phyloP scores from a whole-genome alignment of 441 rosid genomes.

The Capsella rubella region DNA sequence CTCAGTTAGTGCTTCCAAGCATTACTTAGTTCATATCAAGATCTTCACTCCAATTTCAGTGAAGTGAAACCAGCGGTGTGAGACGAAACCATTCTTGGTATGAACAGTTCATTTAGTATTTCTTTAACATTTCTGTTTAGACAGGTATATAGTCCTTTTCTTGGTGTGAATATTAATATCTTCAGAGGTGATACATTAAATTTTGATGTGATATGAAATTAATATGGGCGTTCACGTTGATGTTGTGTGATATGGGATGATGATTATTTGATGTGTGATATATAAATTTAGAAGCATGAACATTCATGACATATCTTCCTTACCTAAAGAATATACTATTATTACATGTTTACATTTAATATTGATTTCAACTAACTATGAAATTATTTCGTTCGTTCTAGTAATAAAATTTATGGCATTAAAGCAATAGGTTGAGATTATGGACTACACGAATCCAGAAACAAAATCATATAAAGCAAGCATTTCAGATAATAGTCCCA shows the following conservation, averaged over 20 bases:
- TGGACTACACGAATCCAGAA: slow-evolving; percentile 31
- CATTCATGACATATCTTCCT: slow-evolving; percentile 26
- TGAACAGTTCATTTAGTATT: slow-evolving; percentile 4
- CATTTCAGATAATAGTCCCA: slow-evolving; percentile 5
- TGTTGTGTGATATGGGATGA: slow-evolving; percentile 4
- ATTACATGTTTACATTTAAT: not conserved
- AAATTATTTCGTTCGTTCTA: slow-evolving; percentile 5
- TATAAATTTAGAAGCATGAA: not conserved
- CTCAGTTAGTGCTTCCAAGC: slow-evolving; percentile 26
- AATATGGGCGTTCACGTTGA: slow-evolving; percentile 6
- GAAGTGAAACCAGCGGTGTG: slow-evolving; percentile 7
- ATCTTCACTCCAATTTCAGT: slow-evolving; percentile 1
- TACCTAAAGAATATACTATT: not conserved
- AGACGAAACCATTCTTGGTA: slow-evolving; percentile 17
- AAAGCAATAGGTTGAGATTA: slow-evolving; percentile 11
- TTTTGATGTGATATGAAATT: slow-evolving; percentile 32
- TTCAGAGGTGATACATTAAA: slow-evolving; percentile 17
- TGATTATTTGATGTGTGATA: slow-evolving; percentile 17
- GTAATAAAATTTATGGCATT: slow-evolving; percentile 14
- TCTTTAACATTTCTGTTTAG: slow-evolving; percentile 3
- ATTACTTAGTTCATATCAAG: slow-evolving; percentile 2
- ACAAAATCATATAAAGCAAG: slow-evolving; percentile 27
- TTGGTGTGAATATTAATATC: slow-evolving; percentile 33
- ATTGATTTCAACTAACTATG: not conserved
- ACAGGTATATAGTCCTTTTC: slow-evolving; percentile 20